These are phyloP conservation scores for Yueomyces sp. DNA, from an alignment of 1,139 yeast genomes.

Conservation along the genomic window DNA sequence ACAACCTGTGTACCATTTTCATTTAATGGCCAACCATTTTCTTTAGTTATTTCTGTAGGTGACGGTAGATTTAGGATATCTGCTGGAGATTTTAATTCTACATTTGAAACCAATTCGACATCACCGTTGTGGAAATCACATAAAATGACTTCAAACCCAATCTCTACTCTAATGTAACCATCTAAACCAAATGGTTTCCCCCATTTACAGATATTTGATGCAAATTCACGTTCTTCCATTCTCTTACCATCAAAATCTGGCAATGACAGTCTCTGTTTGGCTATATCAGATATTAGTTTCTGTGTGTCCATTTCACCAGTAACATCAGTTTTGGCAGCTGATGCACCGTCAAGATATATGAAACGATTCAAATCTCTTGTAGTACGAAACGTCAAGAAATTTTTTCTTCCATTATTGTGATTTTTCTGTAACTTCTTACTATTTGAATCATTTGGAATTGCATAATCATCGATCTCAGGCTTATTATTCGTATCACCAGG, in stretches of 20 bases:
- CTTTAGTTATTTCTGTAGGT: conserved; percentile 14
- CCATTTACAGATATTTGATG: conserved; percentile 39
- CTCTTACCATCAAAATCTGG: conserved; percentile 20
- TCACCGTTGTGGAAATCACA: conserved; percentile 37
- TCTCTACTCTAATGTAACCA: conserved; percentile 41
- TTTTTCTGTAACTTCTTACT: conserved; percentile 2
- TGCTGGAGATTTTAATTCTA: conserved; percentile 27
- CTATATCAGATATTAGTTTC: conserved; percentile 26
- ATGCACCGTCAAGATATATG: conserved; percentile 43
- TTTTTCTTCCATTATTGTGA: conserved; percentile 3
- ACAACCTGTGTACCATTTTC: conserved; percentile 9
- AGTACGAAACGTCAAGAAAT: conserved; percentile 33
- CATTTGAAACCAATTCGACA: conserved; percentile 32
- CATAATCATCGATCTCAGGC: not conserved
- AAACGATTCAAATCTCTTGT: conserved; percentile 33
- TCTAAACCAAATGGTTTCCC: conserved; percentile 37
- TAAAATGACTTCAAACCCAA: conserved; percentile 42
- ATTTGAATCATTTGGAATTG: not conserved
- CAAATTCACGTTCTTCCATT: conserved; percentile 31
- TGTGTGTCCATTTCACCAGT: conserved; percentile 54
- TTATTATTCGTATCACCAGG: not conserved
- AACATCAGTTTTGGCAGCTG: conserved; percentile 35
- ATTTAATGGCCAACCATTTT: conserved; percentile 17
- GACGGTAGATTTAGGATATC: conserved; percentile 29
- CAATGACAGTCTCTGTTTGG: conserved; percentile 8